Conservation (phyloP, 805 yeast genomes). For the Alloascoidea africana region DNA sequence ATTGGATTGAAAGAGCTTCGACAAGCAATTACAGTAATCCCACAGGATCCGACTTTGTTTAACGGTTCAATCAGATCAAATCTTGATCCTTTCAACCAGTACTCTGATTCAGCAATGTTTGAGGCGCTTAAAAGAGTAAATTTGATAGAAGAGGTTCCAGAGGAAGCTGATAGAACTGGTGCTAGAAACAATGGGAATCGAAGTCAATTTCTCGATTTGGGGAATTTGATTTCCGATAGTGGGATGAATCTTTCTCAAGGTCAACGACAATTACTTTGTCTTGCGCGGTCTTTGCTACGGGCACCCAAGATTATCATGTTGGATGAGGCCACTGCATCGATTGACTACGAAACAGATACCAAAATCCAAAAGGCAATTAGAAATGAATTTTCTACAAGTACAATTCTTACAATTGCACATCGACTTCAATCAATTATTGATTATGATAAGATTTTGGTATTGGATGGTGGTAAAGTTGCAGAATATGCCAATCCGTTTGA, state of each 20-base stretch:
- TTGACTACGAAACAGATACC: conserved; percentile 72
- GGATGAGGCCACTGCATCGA: conserved; percentile 86
- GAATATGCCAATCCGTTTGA: conserved; percentile 59
- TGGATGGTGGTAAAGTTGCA: conserved; percentile 60
- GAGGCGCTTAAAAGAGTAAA: conserved; percentile 40
- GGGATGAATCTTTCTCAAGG: conserved; percentile 65
- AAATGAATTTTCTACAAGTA: conserved; percentile 56
- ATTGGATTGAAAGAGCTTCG: conserved; percentile 53
- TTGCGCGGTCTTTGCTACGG: conserved; percentile 62
- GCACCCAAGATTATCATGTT: conserved; percentile 48
- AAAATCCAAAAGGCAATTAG: conserved; percentile 69
- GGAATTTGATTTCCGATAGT: conserved; percentile 30
- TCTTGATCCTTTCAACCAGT: conserved; percentile 54
- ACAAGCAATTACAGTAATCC: conserved; percentile 53
- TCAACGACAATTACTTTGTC: conserved; percentile 67
- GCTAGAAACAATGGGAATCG: neutral
- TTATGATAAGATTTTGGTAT: conserved; percentile 60
- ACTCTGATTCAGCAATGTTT: conserved; percentile 43
- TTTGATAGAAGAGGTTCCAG: conserved; percentile 25
- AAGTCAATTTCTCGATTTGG: neutral
- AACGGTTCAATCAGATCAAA: conserved; percentile 57
- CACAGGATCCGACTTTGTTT: conserved; percentile 72
- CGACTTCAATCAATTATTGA: conserved; percentile 73
- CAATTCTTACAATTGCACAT: conserved; percentile 76
- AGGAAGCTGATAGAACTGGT: neutral